Evolutionary conservation across 805 yeast species (phyloP), one percentile per base, ranked within the genome.

Genomic region (Hanseniaspora occidentalis): DNA sequence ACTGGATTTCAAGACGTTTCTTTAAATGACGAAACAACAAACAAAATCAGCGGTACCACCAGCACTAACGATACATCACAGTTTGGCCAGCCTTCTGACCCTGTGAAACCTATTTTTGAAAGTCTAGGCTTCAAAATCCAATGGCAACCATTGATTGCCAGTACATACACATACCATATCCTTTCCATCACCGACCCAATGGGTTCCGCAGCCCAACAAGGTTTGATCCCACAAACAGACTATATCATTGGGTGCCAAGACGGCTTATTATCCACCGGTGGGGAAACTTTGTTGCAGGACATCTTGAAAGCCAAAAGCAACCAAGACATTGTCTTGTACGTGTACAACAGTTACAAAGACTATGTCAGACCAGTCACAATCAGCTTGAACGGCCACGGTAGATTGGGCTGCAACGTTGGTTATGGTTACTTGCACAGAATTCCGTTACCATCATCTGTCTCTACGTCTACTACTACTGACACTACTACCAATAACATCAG

Each of bases 401-500:
- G 85, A 27, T 62, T 89, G 27, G 98, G 98, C 2, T 86, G 96
- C 61, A 94, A 88, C 47, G 94, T 89, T 16, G 97, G 96, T 0
- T 88, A 86, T 52, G 98, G 98, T 0, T 68, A 82, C 39, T 64
- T 89, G 38, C 97, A 89, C 55, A 65, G 92, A 45, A 61, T 84
- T n/a, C 96, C 97, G 1, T 74, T 76, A 1, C 56, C 54, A 5
- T 36, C n/a, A 14, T 37, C 23, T 14, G 35, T 38, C 3, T 37
- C 22, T 18, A 7, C 36, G 10, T 6, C 36, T 31, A 10, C 9
- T 17, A 7, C 35, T 31, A 24, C 26, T 24, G 26, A 8, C 11
- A 24, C 26, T 24, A 24, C 26, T 17, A 9, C 8, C 14, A 33
- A 19, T 20, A 26, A 41, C 38, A 23, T 37, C 38, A 20, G 38